These are phyloP conservation scores for Polymyxa betae DNA, from an alignment of 208 protist genomes.

Conservation along the genomic window DNA sequence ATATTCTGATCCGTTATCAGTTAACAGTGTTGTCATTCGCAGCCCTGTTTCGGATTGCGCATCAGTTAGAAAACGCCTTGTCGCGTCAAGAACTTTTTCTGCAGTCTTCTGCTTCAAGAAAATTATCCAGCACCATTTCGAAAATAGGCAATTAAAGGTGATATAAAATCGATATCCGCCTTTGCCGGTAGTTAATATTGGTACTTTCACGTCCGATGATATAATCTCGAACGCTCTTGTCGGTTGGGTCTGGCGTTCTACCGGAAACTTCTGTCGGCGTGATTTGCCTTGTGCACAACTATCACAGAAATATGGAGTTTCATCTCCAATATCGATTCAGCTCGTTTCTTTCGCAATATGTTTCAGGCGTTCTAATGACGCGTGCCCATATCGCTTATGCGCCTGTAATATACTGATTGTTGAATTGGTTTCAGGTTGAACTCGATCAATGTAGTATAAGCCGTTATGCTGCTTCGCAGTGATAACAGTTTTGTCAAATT, in stretches of 20 bases:
- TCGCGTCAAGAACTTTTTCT: background rate
- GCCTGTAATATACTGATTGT: too few relatives aligned
- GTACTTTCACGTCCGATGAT: background rate
- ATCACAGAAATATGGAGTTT: background rate
- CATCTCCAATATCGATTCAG: background rate
- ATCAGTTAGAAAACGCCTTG: background rate
- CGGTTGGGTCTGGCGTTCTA: background rate
- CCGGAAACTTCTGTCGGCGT: background rate
- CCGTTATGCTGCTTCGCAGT: too few relatives aligned
- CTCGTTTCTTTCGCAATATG: too few relatives aligned
- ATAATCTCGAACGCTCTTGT: background rate
- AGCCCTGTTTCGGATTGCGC: background rate
- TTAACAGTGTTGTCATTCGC: background rate
- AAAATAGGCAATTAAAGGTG: constrained; percentile 1
- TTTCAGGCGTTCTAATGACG: too few relatives aligned
- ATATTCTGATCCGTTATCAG: background rate
- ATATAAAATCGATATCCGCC: background rate
- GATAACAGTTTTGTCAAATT: too few relatives aligned
- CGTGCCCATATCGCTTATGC: too few relatives aligned
- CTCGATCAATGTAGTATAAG: too few relatives aligned
- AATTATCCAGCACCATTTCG: background rate
- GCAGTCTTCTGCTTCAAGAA: background rate
- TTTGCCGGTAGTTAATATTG: background rate
- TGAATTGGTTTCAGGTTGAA: too few relatives aligned
- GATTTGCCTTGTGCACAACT: background rate